Evolutionary conservation across 352 stramenopile genomes (phyloP).

Genomic region (Pythium phragmitis): DNA sequence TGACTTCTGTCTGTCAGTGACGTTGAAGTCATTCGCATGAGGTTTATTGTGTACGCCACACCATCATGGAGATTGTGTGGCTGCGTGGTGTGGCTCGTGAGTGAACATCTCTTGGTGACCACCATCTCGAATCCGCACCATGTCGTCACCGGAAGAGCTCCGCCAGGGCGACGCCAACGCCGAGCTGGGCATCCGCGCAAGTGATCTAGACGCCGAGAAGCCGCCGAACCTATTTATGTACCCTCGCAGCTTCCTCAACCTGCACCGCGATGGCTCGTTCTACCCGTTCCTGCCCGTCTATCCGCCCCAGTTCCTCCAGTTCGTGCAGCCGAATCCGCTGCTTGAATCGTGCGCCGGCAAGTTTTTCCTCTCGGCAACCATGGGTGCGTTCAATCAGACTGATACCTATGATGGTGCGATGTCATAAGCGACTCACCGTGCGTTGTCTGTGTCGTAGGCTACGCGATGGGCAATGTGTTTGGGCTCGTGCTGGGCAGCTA

Average conservation of each 20-base stretch:
- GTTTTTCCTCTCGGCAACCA: slow-evolving; percentile 74
- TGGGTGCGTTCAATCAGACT: slow-evolving; percentile 42
- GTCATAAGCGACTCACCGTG: too few relatives aligned
- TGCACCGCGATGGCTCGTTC: slow-evolving; percentile 52
- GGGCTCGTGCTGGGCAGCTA: slow-evolving; percentile 81
- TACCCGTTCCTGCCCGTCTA: slow-evolving; percentile 76
- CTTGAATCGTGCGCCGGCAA: slow-evolving; percentile 80
- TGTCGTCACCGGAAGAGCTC: background rate
- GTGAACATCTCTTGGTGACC: background rate
- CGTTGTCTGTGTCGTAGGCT: slow-evolving; percentile 38
- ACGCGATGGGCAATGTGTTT: slow-evolving; percentile 80
- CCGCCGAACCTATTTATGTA: slow-evolving; percentile 84
- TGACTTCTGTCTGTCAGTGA: background rate
- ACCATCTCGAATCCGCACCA: background rate
- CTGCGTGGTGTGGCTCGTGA: background rate
- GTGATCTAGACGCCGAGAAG: slow-evolving; percentile 50
- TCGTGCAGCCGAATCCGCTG: slow-evolving; percentile 70
- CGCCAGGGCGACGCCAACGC: slow-evolving; percentile 46
- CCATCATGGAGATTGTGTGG: background rate
- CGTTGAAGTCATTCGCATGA: background rate
- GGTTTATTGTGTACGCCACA: background rate
- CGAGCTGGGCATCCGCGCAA: slow-evolving; percentile 50
- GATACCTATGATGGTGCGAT: too few relatives aligned
- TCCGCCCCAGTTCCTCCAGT: slow-evolving; percentile 58
- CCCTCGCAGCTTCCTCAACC: slow-evolving; percentile 55